phyloP scores from a whole-genome alignment of 805 yeast genomes.

The Lachancea sp. region DNA sequence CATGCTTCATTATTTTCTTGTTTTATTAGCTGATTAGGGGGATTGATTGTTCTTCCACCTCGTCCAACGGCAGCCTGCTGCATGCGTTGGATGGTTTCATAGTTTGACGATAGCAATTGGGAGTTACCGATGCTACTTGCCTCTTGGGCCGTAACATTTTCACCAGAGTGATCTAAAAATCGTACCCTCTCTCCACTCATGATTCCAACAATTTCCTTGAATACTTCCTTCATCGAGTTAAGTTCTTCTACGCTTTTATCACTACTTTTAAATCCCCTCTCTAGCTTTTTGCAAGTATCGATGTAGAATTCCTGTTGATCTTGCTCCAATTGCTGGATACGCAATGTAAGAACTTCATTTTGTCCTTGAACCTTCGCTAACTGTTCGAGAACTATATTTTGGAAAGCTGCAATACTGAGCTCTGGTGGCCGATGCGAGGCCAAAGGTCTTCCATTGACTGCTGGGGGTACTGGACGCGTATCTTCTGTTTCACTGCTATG shows the following conservation, averaged over 20 bases:
- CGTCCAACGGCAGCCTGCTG: neutral
- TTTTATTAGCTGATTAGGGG: neutral
- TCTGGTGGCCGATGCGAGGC: neutral
- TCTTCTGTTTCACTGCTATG: neutral
- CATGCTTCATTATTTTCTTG: constrained; percentile 2
- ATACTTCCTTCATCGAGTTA: constrained; percentile 19
- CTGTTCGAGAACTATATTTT: constrained; percentile 19
- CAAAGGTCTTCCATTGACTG: neutral
- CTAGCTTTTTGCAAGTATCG: constrained; percentile 15
- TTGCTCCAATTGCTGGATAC: constrained; percentile 16
- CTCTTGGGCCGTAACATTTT: constrained; percentile 16
- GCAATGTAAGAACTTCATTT: constrained; percentile 14
- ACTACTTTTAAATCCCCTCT: constrained; percentile 17
- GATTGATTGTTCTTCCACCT: neutral
- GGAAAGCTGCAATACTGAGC: constrained; percentile 8
- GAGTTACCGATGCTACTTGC: constrained; percentile 8
- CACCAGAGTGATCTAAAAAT: constrained; percentile 20
- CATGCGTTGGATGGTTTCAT: neutral
- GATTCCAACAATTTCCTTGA: constrained; percentile 25
- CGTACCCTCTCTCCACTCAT: constrained; percentile 24
- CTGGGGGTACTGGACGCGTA: no score
- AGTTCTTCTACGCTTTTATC: constrained; percentile 17
- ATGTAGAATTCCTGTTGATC: constrained; percentile 23
- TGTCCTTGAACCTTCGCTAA: constrained; percentile 21
- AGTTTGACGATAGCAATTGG: constrained; percentile 1